Base-by-base conservation (phyloP, 73 alveolate species). In the Durusdinium trenchii region DNA sequence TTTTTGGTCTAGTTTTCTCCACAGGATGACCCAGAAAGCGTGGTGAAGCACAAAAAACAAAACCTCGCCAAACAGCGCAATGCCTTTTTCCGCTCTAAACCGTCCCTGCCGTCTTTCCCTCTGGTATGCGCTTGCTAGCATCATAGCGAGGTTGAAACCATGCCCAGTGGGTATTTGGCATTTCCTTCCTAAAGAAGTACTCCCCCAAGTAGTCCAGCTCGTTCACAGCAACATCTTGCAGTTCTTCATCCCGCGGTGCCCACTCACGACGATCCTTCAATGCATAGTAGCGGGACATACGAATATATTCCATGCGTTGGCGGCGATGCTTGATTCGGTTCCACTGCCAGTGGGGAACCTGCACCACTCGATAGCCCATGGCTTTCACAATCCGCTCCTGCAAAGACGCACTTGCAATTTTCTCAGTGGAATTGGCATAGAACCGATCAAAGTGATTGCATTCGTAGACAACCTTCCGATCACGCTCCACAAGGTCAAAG, bases 321-420 rank as follows among this genome's bases (percentile, higher is more conserved):
- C 73, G 86, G 10, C 64, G 47, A 61, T 94, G 99, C 52, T 67
- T 61, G 91, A 94, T 94, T 83, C 52, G 48, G 51, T 78, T 94
- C 99, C 99, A 94, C 52, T 94, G 99, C 99, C 99, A 94, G 51
- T 94, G 99, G 42, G 99, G 99, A 32, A 94, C 99, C 45, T 94
- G 99, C 20, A 94, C 83, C 81, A 94, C 99, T n/a, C 94, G 94
- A 67, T 94, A 94, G 82, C 99, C 99, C 99, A 94, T 94, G 62
- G 84, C 94, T 62, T 94, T 94, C 84, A 45, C 99, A 23, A 94
- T 51, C 52, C 99, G 99, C 83, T 94, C 99, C 67, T 94, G 99
- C 51, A 94, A 62, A n/a, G 94, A 76, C 99, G 42, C 76, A 35
- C 83, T 40, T 3, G 99, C 99, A 14, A 94, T 94, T 67, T 94